Conservation (phyloP, 805 yeast genomes). For the Schwanniomyces sp. region DNA sequence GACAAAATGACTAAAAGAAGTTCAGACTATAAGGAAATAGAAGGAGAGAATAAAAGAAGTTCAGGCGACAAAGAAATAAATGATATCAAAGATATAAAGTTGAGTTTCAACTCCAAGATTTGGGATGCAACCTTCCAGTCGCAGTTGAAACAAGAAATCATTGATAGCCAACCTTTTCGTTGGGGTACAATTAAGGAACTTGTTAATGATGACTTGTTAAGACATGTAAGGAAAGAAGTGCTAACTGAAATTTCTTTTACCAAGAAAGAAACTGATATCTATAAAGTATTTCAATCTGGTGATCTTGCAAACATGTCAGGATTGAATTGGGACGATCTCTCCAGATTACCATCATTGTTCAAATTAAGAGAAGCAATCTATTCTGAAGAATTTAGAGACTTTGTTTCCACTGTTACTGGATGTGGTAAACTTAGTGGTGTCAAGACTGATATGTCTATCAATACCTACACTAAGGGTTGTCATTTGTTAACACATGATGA, state of each 20-base stretch:
- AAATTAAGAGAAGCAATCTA: constrained; percentile 85
- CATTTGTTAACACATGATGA: constrained; percentile 96
- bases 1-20: constrained; percentile 4
- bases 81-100: constrained; percentile 29
- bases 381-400: constrained; percentile 79
- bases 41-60: background rate
- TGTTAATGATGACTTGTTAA: constrained; percentile 71
- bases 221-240: constrained; percentile 84
- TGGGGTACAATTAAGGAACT: constrained; percentile 85
- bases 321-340: constrained; percentile 69
- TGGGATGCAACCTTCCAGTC: constrained; percentile 44
- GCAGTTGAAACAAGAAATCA: constrained; percentile 43
- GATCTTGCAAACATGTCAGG: constrained; percentile 92
- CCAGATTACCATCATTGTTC: constrained; percentile 70
- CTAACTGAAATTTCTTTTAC: constrained; percentile 84
- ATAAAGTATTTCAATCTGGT: constrained; percentile 86
- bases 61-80: constrained; percentile 14
- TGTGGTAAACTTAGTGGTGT: constrained; percentile 89
- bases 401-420: constrained; percentile 73
- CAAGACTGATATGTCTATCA: constrained; percentile 89
- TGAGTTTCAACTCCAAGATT: constrained; percentile 48
- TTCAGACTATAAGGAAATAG: background rate
- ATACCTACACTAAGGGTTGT: constrained; percentile 89
- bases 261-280: constrained; percentile 94
- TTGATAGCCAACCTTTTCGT: constrained; percentile 70